These are phyloP conservation scores for Buddleja alternifolia DNA, from an alignment of 257 asterid genomes.

Conservation along the genomic window DNA sequence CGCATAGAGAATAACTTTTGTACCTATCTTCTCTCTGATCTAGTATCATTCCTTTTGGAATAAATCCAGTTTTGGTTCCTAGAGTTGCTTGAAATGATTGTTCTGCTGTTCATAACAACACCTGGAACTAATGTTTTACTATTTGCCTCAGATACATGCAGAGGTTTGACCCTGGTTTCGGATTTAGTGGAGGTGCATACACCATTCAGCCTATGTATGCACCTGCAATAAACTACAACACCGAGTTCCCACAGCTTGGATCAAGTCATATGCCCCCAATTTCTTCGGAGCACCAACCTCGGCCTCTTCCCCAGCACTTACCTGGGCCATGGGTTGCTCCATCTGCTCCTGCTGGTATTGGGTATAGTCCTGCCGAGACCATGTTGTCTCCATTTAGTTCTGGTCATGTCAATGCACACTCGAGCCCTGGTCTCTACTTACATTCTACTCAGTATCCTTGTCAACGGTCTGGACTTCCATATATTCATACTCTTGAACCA, in stretches of 20 bases:
- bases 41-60: background rate
- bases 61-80: conserved; percentile 3
- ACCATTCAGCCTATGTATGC: conserved; percentile 93
- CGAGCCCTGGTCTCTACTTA: conserved; percentile 64
- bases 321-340: conserved; percentile 77
- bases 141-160: conserved; percentile 74
- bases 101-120: background rate
- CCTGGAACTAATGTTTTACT: conserved; percentile 18
- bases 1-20: background rate
- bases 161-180: conserved; percentile 98
- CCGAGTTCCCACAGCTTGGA: conserved; percentile 98
- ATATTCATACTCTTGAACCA: conserved; percentile 81
- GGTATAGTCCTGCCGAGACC: conserved; percentile 77
- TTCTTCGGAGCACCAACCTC: conserved; percentile 75
- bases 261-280: conserved; percentile 66
- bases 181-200: conserved; percentile 83
- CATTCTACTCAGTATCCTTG: conserved; percentile 82
- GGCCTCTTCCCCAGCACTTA: conserved; percentile 76
- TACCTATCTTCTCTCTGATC: background rate
- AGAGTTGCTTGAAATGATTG: conserved; percentile 20
- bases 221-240: conserved; percentile 86
- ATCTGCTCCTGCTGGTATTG: conserved; percentile 71
- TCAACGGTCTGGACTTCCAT: conserved; percentile 82
- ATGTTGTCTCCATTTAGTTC: conserved; percentile 75
- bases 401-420: conserved; percentile 64